Evolutionary conservation across 2,329 filamentous ascomycete species (phyloP).

Genomic region (Juglanconis oblonga): DNA sequence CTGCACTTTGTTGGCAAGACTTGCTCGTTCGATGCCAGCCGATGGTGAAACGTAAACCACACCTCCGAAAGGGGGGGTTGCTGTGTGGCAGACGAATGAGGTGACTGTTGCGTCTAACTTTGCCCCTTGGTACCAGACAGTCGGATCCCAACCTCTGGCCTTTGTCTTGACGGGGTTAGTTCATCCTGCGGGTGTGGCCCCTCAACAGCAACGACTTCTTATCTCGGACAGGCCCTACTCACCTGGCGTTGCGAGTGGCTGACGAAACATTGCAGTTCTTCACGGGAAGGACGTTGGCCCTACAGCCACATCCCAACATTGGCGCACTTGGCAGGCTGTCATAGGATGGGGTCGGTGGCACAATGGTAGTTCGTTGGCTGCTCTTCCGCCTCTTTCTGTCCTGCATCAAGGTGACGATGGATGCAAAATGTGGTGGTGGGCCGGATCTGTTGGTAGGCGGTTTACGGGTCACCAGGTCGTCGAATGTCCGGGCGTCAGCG

Average conservation of each 20-base stretch:
- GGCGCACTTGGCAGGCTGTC: not conserved
- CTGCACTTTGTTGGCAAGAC: not conserved
- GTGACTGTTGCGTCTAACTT: not conserved
- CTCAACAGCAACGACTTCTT: not conserved
- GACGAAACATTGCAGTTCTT: not conserved
- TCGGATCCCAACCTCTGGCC: not conserved
- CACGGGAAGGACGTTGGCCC: not conserved
- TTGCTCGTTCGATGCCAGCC: not conserved
- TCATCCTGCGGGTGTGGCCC: not conserved
- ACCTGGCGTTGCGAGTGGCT: not conserved
- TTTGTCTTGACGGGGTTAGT: not conserved
- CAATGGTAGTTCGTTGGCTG: conserved; percentile 4
- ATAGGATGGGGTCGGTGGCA: not conserved
- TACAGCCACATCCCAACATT: not conserved
- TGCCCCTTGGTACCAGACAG: not conserved
- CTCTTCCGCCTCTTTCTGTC: not conserved
- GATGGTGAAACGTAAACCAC: conserved; percentile 1
- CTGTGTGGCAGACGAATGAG: conserved; percentile 1
- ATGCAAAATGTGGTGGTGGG: conserved; percentile 5
- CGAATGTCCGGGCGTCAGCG: conserved; percentile 2
- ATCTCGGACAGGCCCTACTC: not conserved
- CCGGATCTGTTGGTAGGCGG: not conserved
- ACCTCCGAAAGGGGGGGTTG: not conserved
- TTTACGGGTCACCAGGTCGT: conserved; percentile 11
- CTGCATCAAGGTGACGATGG: not conserved